phyloP scores from a whole-genome alignment of 495 filamentous ascomycete species.

The Aspergillus indologenus region DNA sequence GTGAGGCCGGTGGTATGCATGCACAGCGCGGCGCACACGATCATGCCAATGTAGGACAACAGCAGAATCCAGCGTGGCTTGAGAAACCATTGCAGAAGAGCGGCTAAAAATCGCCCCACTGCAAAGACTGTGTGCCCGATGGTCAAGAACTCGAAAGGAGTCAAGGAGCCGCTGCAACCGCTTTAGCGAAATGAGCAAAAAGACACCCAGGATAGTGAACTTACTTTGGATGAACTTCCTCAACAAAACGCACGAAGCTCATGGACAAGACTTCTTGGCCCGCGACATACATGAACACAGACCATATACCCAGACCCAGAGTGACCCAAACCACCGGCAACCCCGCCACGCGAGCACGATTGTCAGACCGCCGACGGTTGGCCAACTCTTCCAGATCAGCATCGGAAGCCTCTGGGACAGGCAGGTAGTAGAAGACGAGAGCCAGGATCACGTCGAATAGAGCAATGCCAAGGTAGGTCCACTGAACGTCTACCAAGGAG shows the following conservation, averaged over 20 bases:
- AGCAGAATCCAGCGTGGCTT: slow-evolving; percentile 64
- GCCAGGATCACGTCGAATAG: slow-evolving; percentile 64
- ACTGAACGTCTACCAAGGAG: slow-evolving; percentile 63
- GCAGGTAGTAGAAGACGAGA: slow-evolving; percentile 61
- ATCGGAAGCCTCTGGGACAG: slow-evolving; percentile 65
- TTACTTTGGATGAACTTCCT: slow-evolving; percentile 28
- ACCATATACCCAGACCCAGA: slow-evolving; percentile 53
- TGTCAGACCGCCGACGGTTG: slow-evolving; percentile 48
- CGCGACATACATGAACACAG: slow-evolving; percentile 64
- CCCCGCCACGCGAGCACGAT: slow-evolving; percentile 42
- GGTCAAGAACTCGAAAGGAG: slow-evolving; percentile 44
- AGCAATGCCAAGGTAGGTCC: slow-evolving; percentile 68
- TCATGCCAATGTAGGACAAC: slow-evolving; percentile 51
- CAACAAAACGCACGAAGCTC: slow-evolving; percentile 43
- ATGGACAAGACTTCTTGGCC: slow-evolving; percentile 59
- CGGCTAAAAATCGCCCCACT: slow-evolving; percentile 59
- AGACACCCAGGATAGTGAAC: slow-evolving; percentile 30
- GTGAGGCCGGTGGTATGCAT: slow-evolving; percentile 50
- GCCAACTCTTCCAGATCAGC: slow-evolving; percentile 57
- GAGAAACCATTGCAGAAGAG: slow-evolving; percentile 51
- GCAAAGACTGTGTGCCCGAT: slow-evolving; percentile 61
- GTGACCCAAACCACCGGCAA: slow-evolving; percentile 56
- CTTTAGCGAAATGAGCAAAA: neutral
- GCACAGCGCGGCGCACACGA: slow-evolving; percentile 52
- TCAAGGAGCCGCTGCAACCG: slow-evolving; percentile 20